Evolutionary conservation across 2,329 filamentous ascomycete species (phyloP).

Genomic region (Beauveria varroae): DNA sequence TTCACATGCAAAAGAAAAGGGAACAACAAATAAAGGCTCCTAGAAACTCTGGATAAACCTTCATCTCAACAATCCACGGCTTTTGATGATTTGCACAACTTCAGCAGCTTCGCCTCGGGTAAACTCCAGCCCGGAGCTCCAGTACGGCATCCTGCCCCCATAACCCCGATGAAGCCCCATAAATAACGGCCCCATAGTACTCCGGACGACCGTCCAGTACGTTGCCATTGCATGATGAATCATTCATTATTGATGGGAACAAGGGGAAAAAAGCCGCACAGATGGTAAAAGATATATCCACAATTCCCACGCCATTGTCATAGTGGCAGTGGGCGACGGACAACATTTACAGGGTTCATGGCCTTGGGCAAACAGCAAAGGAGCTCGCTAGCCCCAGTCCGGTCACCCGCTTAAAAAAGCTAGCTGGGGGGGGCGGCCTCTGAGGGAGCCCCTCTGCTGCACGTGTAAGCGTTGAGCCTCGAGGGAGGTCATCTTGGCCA

Average conservation of each 20-base stretch:
- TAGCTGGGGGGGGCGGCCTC: background rate
- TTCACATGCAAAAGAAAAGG: too few relatives aligned
- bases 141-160: background rate
- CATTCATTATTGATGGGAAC: background rate
- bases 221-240: too few relatives aligned
- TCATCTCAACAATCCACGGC: background rate
- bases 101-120: background rate
- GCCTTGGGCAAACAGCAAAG: background rate
- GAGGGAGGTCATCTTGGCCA: background rate
- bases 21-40: too few relatives aligned
- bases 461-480: conserved; percentile 2
- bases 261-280: background rate
- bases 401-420: background rate
- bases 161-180: background rate
- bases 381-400: background rate
- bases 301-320: background rate
- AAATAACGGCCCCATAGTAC: background rate
- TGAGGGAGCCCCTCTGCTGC: background rate
- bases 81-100: background rate
- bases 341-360: too few relatives aligned
- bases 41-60: too few relatives aligned
- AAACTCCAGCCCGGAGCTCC: background rate
- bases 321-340: background rate
- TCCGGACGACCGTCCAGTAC: background rate
- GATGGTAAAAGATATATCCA: too few relatives aligned